phyloP scores from a whole-genome alignment of 768 basidiomycete genomes.

The Lactarius sp. region DNA sequence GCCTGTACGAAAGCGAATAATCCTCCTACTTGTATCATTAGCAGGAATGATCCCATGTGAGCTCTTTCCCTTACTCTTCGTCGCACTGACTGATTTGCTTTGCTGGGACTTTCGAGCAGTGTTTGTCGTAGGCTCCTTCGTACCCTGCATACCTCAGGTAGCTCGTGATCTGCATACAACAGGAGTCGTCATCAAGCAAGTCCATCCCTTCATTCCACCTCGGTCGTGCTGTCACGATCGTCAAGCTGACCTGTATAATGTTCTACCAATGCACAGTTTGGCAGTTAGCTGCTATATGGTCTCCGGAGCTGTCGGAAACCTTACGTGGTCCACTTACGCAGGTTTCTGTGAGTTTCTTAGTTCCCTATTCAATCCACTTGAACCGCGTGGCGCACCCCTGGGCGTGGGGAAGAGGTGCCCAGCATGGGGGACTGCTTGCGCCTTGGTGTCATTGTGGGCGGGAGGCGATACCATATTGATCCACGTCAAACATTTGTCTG shows the following conservation, averaged over 20 bases:
- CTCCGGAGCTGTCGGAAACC: constrained; percentile 8
- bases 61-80: constrained; percentile 22
- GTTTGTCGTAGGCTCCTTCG: constrained; percentile 62
- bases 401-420: background rate
- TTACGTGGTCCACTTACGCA: constrained; percentile 18
- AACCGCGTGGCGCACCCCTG: background rate
- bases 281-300: constrained; percentile 19
- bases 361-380: constrained; percentile 1
- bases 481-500: background rate
- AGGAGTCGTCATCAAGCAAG: constrained; percentile 48
- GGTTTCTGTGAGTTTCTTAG: constrained; percentile 2
- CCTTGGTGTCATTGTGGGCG: no score
- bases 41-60: constrained; percentile 40
- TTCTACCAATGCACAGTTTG: background rate
- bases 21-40: constrained; percentile 33
- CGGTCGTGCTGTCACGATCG: background rate
- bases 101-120: constrained; percentile 37
- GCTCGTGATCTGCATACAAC: constrained; percentile 59
- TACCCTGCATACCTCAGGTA: constrained; percentile 72
- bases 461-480: background rate
- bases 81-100: background rate
- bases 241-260: background rate
- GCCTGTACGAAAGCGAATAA: constrained; percentile 42
- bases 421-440: no score
- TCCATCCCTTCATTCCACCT: background rate